Base-by-base conservation (phyloP, 2,329 filamentous ascomycete genomes). In the Rhytidhysteron rufulum region DNA sequence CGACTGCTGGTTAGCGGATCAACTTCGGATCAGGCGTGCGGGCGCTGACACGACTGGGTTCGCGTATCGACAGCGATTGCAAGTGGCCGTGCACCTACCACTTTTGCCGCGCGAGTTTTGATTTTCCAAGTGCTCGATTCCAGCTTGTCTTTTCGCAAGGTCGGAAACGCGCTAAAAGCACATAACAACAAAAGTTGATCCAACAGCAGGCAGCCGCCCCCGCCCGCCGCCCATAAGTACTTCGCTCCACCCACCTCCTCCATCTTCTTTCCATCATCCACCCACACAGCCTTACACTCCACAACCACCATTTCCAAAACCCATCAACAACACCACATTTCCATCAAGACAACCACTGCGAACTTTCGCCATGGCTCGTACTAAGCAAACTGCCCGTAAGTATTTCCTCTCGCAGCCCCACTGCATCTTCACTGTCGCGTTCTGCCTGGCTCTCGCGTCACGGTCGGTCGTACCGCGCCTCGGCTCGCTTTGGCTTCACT, bases 311-410 rank as follows among this genome's bases (percentile, higher is more conserved):
- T 34, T 39, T 39, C 32, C 15, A 39, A 31, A 40, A 38, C 20
- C 45, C 53, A 54, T 49, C 50, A 42, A 41, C 50, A 53, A 56
- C 46, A 49, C 43, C 40, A 35, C 33, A 17, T 35, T 47, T 41
- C 50, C 57, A 51, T 50, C 50, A 50, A 40, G 50, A 45, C 40
- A 47, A 40, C 37, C 15, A 15, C 21, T 31, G 42, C 37, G 19
- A 40, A 33, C 43, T 42, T 44, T 48, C 48, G 40, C 56, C 57
- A 76, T 76, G 73, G 73, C 73, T 52, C 72, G 73, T 52, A 76
- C 73, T 56, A 76, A 76, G 71, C 73, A 76, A 62, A 76, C 73
- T 54, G 73, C 73, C 59, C 73, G 73, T 74, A 69, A 72, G 72
- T 74, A 44, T 47, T 49, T 50, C n/a, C n/a, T 38, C 40, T 43